These are phyloP conservation scores for Candida ovalis DNA, from an alignment of 805 yeast genomes.

Conservation along the genomic window DNA sequence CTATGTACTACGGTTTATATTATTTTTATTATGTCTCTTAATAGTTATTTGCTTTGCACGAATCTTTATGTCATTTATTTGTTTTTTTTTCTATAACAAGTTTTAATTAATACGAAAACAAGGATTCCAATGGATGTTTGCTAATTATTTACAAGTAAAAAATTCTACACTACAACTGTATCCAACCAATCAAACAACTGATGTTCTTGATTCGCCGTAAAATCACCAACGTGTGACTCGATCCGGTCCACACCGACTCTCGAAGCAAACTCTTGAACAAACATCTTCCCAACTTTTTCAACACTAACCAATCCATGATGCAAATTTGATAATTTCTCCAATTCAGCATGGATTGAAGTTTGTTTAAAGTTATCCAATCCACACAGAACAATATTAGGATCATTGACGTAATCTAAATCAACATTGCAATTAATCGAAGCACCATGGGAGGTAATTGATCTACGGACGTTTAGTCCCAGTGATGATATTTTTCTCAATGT, in stretches of 20 bases:
- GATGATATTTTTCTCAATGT: constrained; percentile 70
- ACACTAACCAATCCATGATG: constrained; percentile 9
- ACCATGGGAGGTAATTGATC: constrained; percentile 88
- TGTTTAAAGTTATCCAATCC: constrained; percentile 68
- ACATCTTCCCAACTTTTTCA: constrained; percentile 37
- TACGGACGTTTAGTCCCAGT: constrained; percentile 80
- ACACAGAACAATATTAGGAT: constrained; percentile 67
- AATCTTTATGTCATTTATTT: neutral
- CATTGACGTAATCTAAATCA: constrained; percentile 66
- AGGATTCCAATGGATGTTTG: neutral
- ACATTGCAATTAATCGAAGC: constrained; percentile 76
- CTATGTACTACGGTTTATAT: no score
- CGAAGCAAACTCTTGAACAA: constrained; percentile 43
- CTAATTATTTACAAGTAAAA: neutral
- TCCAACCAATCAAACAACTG: constrained; percentile 6
- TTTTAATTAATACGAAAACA: neutral
- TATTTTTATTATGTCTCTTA: no score
- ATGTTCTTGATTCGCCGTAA: neutral
- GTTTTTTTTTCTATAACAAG: neutral
- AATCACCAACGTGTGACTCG: constrained; percentile 3
- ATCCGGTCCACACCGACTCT: constrained; percentile 29
- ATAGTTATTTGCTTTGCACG: neutral
- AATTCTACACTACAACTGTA: neutral
- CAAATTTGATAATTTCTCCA: constrained; percentile 10
- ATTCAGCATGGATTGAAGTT: constrained; percentile 42